Evolutionary conservation across 2,329 filamentous ascomycete genomes (phyloP).

Genomic region (Monascus ruber): DNA sequence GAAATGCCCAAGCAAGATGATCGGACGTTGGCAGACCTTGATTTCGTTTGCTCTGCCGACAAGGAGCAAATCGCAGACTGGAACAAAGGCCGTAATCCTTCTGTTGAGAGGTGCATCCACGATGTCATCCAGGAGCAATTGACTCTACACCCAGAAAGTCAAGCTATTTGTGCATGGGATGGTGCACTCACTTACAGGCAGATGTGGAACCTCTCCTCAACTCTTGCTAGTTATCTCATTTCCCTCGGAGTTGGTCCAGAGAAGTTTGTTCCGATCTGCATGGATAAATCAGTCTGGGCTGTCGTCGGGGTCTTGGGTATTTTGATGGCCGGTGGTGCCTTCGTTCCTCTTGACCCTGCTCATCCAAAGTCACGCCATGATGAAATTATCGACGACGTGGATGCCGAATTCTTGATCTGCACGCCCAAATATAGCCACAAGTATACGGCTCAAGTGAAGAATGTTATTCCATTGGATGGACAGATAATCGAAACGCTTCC

Average conservation of each 20-base stretch:
- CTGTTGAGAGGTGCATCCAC: constrained; percentile 20
- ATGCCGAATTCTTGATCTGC: constrained; percentile 21
- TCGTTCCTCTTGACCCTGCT: constrained; percentile 23
- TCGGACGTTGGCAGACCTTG: constrained; percentile 16
- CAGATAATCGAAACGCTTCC: constrained; percentile 4
- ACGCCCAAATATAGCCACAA: constrained; percentile 19
- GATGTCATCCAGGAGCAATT: constrained; percentile 20
- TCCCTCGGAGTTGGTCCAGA: constrained; percentile 22
- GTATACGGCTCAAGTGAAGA: constrained; percentile 18
- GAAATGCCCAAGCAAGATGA: constrained; percentile 10
- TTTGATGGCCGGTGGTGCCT: constrained; percentile 23
- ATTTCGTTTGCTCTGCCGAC: constrained; percentile 23
- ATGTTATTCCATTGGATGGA: constrained; percentile 20
- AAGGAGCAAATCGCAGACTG: constrained; percentile 19
- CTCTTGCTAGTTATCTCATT: constrained; percentile 18
- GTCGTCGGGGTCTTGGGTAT: constrained; percentile 22
- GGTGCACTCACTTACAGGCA: constrained; percentile 22
- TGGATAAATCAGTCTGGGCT: constrained; percentile 25
- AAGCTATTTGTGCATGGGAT: constrained; percentile 26
- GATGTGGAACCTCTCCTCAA: constrained; percentile 17
- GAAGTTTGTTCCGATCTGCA: constrained; percentile 20
- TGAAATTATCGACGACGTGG: constrained; percentile 20
- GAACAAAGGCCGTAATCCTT: constrained; percentile 17
- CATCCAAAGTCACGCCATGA: constrained; percentile 22
- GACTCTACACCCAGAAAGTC: constrained; percentile 14